Base-by-base conservation (phyloP, 2,329 filamentous ascomycete species). In the Zymoseptoria tritici region DNA sequence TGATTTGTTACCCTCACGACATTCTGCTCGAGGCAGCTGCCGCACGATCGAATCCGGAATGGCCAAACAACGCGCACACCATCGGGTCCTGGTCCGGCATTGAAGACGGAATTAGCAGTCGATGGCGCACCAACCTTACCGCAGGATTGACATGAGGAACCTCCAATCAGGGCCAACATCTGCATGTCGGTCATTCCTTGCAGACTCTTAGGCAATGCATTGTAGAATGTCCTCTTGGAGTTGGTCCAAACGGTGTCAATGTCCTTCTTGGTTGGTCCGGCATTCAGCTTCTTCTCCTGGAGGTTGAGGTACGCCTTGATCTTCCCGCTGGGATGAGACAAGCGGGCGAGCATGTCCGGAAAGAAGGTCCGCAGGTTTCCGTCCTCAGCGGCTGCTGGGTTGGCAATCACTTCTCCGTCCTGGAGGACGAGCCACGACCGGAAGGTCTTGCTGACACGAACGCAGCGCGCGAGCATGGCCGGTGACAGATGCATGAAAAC, bases 121-220 rank as follows among this genome's bases (percentile, higher is more conserved):
- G 64, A 50, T 52, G 58, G 61, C 16, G 64, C 65, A 56, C 70
- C 72, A 55, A 64, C 67, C 62, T 78, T 83, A 57, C 75, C 77
- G 74, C 90, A 94, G 65, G 86, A 84, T 69, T 92, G 85, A 72
- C 90, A 95, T 57, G 71, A 74, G 29, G 70, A 77, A 54, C 83
- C 81, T 72, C 84, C 85, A 42, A 85, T 79, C 55, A 94, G 77
- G 68, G 82, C 83, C 83, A 90, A 91, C 88, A 92, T 92, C 50
- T 87, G 83, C 64, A 89, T 77, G 73, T 94, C 90, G 50, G 83
- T 83, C 70, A 81, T 83, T 60, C 80, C 81, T 56, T 78, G 76
- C 55, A 93, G 78, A 26, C 89, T 89, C 58, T 80, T 80, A 53
- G 90, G 90, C 77, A 91, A 84, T 65, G 81, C 81, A 24, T 84